These are phyloP conservation scores for Vitis rupestris DNA, from an alignment of 164 flowering plant species.

Conservation along the genomic window DNA sequence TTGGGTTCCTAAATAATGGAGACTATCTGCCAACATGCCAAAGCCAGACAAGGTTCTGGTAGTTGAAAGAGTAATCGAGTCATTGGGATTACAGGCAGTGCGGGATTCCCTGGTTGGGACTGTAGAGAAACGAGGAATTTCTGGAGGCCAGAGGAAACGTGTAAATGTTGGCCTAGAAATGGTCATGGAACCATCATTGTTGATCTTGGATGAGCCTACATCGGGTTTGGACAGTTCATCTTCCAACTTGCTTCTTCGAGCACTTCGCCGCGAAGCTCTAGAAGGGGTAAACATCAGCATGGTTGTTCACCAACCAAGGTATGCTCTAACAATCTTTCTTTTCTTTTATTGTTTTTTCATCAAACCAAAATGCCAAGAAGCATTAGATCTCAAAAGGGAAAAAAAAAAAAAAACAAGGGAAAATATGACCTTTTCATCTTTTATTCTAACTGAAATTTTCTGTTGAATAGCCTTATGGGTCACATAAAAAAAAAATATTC, in stretches of 20 bases:
- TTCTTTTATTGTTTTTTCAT: background rate
- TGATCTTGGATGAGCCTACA: conserved; percentile 94
- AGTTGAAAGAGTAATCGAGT: conserved; percentile 91
- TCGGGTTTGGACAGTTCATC: conserved; percentile 97
- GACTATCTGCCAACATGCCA: conserved; percentile 61
- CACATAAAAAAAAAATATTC: too few species aligned
- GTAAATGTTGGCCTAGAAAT: conserved; percentile 98
- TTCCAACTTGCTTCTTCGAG: conserved; percentile 80
- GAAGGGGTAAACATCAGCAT: conserved; percentile 95
- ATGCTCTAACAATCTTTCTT: conserved; percentile 1
- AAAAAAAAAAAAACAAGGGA: too few species aligned
- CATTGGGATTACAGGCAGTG: conserved; percentile 78
- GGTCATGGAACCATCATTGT: conserved; percentile 97
- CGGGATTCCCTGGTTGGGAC: conserved; percentile 94
- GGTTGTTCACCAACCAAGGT: conserved; percentile 99
- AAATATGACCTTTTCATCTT: background rate
- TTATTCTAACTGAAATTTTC: background rate
- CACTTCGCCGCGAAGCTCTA: conserved; percentile 93
- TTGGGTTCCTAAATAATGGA: conserved; percentile 22
- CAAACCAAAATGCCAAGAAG: too few species aligned
- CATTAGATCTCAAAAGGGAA: too few species aligned
- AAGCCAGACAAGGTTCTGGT: conserved; percentile 84
- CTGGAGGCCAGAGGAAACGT: conserved; percentile 96
- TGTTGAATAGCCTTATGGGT: conserved; percentile 29
- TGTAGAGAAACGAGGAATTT: conserved; percentile 95